A percentile compares a stretch with the other conserved stretches of the same genome.
These are phyloP conservation scores for Salix udensis DNA, from an alignment of 345 rosid genomes.

Conservation along the genomic window DNA sequence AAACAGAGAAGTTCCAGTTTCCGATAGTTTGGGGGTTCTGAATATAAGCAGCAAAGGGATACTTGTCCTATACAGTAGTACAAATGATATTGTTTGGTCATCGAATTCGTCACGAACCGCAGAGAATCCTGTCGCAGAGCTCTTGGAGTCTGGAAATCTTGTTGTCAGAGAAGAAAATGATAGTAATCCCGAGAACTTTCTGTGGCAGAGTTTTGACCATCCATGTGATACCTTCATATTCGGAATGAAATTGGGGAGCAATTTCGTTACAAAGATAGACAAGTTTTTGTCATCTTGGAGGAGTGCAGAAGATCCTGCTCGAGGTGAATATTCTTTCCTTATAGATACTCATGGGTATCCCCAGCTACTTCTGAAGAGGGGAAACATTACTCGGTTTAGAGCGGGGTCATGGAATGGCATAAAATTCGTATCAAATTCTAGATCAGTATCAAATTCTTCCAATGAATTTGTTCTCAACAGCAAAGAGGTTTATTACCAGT, in stretches of 20 bases:
- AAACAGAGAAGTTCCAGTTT: constrained; percentile 9
- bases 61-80: background rate
- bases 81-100: background rate
- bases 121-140: background rate
- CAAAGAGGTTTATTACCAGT: constrained; percentile 7
- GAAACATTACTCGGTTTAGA: background rate
- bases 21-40: constrained; percentile 1
- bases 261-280: too few relatives aligned
- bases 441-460: background rate
- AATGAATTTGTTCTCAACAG: constrained; percentile 3
- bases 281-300: constrained; percentile 9
- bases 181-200: too few relatives aligned
- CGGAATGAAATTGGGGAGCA: too few relatives aligned
- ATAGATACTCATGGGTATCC: constrained; percentile 21
- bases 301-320: constrained; percentile 9
- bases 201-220: too few relatives aligned
- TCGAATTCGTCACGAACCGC: background rate
- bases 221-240: too few relatives aligned
- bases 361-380: constrained; percentile 7
- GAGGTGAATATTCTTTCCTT: constrained; percentile 1
- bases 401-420: constrained; percentile 25
- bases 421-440: constrained; percentile 4
- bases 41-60: background rate
- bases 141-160: constrained; percentile 16
- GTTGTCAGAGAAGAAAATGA: constrained; percentile 7